Conservation (phyloP, 768 basidiomycete genomes). For the Termitomyces sp. region DNA sequence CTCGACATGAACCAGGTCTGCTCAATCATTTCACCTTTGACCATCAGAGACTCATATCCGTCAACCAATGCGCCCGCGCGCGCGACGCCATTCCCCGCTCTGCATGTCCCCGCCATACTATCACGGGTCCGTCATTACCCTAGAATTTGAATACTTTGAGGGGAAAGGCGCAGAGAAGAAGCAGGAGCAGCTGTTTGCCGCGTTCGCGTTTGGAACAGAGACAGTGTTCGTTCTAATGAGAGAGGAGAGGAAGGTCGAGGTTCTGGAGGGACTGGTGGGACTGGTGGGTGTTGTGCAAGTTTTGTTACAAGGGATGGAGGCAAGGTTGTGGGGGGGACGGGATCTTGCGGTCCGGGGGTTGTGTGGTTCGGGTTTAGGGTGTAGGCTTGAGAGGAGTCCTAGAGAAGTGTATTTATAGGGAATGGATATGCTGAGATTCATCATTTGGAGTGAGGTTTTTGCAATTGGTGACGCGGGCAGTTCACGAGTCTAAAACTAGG, state of each 20-base stretch:
- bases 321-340: conserved; percentile 36
- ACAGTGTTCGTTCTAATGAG: conserved; percentile 32
- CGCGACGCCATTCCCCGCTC: conserved; percentile 39
- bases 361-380: conserved; percentile 28
- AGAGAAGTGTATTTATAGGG: neutral
- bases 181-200: conserved; percentile 28
- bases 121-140: conserved; percentile 14
- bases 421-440: no score
- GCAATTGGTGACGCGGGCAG: no score
- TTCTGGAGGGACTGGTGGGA: conserved; percentile 39
- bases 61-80: conserved; percentile 41
- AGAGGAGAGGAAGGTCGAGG: conserved; percentile 22
- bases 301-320: no score
- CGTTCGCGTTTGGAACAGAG: conserved; percentile 44
- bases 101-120: conserved; percentile 27
- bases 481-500: no score
- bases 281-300: conserved; percentile 51
- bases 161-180: conserved; percentile 6
- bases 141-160: conserved; percentile 17
- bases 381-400: neutral
- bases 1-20: conserved; percentile 34
- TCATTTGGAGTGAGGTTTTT: no score
- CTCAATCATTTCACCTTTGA: conserved; percentile 38
- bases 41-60: conserved; percentile 42
- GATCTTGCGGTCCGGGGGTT: conserved; percentile 49